Evolutionary conservation across 306 rosid genomes (phyloP), one percentile per base, ranked within the genome.

Genomic region (Pyrus betulifolia): DNA sequence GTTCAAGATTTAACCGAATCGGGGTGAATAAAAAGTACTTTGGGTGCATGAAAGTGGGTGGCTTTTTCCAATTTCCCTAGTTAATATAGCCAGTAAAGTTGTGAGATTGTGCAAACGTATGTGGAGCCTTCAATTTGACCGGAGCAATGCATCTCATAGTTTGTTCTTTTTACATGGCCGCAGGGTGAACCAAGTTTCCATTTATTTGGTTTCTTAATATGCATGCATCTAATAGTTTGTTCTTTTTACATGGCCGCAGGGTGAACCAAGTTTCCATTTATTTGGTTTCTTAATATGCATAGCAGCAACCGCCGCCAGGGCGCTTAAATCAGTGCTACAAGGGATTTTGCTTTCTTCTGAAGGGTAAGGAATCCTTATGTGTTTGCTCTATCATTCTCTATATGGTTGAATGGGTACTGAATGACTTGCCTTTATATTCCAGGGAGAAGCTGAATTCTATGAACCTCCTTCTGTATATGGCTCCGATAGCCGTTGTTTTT

Each of bases 391-490:
- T 70, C 30, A 74, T 14, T 66, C 11, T 67, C 13, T 46, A 5
- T 40, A 76, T 42, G 45, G 42, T 61, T 33, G 12, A 38, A 66
- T 67, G 46, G 59, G 7, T 76, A 27, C 85, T 89, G 83, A 88
- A 66, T 80, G 55, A 4, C 6, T 65, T 76, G 72, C 68, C 27
- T 21, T 76, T 70, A 80, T 80, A 51, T 84, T 79, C 42, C 68
- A 96, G 99, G 79, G 99, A 96, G 90, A 96, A 96, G 96, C 85
- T 96, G 93, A 96, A 96, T 83, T 96, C 99, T 25, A 96, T 96
- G 99, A 96, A 96, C 85, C 98, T 96, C 65, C 96, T 96, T 25
- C 96, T 96, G 52, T 96, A 96, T 84, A 96, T 96, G 99, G 98
- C 99, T 83, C 99, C 99, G 30, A 88, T 93, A 82, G 99, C 99